Conservation (phyloP, 352 stramenopile genomes). For the Pythium scleroteichum region DNA sequence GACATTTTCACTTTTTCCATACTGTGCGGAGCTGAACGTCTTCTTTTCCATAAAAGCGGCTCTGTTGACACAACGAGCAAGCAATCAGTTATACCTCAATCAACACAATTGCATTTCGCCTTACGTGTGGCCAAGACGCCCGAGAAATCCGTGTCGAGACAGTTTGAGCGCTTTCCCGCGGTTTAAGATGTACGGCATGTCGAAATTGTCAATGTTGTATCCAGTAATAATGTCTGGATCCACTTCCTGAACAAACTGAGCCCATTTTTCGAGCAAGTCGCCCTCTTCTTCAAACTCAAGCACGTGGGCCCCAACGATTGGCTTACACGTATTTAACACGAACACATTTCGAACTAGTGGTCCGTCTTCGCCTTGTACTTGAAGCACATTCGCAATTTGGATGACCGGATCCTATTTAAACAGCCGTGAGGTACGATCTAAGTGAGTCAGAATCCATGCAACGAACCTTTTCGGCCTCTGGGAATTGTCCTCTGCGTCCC, state of each 20-base stretch:
- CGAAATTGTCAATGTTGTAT: constrained; percentile 99
- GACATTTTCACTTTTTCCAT: constrained; percentile 97
- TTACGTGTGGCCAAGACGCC: constrained; percentile 87
- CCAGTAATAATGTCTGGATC: constrained; percentile 99
- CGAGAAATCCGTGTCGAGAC: constrained; percentile 73
- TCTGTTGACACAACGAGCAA: neutral
- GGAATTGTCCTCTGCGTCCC: constrained; percentile 96
- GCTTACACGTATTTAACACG: constrained; percentile 96
- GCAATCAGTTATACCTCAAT: neutral
- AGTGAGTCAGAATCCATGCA: too few species aligned
- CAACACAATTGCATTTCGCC: constrained; percentile 8
- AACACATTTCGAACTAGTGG: constrained; percentile 96
- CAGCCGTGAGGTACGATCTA: too few species aligned
- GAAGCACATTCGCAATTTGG: constrained; percentile 98
- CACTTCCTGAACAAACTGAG: constrained; percentile 92
- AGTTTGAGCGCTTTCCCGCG: constrained; percentile 94
- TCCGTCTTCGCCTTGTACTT: constrained; percentile 74
- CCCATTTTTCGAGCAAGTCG: constrained; percentile 98
- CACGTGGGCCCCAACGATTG: constrained; percentile 98
- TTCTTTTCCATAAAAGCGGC: constrained; percentile 95
- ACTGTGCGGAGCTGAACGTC: constrained; percentile 97
- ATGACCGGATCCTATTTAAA: constrained; percentile 97
- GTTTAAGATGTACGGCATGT: constrained; percentile 99
- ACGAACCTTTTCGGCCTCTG: constrained; percentile 67
- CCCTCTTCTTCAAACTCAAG: constrained; percentile 96